Conservation (phyloP, 2,329 filamentous ascomycete genomes). For the Aurifilum marmelostoma region DNA sequence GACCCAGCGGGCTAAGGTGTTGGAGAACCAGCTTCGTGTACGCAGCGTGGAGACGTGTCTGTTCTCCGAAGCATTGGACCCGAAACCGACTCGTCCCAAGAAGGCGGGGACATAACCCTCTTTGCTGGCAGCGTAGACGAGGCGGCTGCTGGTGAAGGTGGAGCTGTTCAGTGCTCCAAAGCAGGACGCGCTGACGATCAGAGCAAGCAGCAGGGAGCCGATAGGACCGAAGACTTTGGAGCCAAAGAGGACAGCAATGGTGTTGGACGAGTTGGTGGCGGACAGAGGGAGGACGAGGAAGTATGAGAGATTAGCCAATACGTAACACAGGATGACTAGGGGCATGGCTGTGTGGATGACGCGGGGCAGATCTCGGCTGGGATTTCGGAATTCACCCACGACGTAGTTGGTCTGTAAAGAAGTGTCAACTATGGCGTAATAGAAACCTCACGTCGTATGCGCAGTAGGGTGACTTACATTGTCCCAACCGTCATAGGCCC, state of each 20-base stretch:
- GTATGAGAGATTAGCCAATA: constrained; percentile 90
- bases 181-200: constrained; percentile 89
- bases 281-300: constrained; percentile 86
- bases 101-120: constrained; percentile 88
- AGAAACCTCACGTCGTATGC: neutral
- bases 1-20: constrained; percentile 62
- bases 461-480: constrained; percentile 67
- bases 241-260: constrained; percentile 94
- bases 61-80: constrained; percentile 44
- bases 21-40: constrained; percentile 60
- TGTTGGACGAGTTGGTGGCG: constrained; percentile 85
- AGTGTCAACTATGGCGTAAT: constrained; percentile 8
- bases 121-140: constrained; percentile 92
- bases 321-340: constrained; percentile 85
- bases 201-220: constrained; percentile 81
- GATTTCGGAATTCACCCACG: constrained; percentile 93
- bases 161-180: constrained; percentile 94
- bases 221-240: constrained; percentile 83
- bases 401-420: constrained; percentile 85
- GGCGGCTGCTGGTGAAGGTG: constrained; percentile 87
- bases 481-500: constrained; percentile 99
- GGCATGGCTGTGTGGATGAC: constrained; percentile 98
- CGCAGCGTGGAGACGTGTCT: constrained; percentile 47
- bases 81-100: constrained; percentile 81
- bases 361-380: constrained; percentile 83